Conservation (phyloP, 345 rosid genomes). For the Turritis glabra region DNA sequence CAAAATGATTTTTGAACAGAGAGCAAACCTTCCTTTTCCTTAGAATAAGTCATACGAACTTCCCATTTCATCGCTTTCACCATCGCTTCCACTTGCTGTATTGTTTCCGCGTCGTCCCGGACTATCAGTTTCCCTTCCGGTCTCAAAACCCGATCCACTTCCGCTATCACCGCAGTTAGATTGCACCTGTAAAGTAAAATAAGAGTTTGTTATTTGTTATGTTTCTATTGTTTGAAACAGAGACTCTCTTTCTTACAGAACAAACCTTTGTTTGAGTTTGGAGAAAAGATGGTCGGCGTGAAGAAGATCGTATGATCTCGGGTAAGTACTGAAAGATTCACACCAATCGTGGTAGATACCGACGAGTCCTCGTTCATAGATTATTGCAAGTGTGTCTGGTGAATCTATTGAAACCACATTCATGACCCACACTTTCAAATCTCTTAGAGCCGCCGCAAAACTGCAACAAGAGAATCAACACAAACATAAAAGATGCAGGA, state of each 20-base stretch:
- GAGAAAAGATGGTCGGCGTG: constrained; percentile 98
- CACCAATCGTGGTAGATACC: constrained; percentile 99
- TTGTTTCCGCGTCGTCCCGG: constrained; percentile 64
- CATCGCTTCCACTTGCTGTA: constrained; percentile 61
- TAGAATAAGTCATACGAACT: constrained; percentile 71
- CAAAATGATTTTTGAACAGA: constrained; percentile 79
- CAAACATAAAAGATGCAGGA: constrained; percentile 12
- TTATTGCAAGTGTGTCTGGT: constrained; percentile 89
- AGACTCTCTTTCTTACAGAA: not conserved
- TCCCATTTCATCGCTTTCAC: constrained; percentile 76
- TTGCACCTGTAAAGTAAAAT: constrained; percentile 56
- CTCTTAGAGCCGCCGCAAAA: constrained; percentile 88
- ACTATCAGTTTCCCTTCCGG: constrained; percentile 90
- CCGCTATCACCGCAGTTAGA: constrained; percentile 67
- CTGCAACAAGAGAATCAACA: constrained; percentile 49
- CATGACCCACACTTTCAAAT: constrained; percentile 88
- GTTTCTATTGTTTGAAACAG: constrained; percentile 1
- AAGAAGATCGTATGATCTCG: constrained; percentile 94
- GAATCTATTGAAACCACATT: constrained; percentile 84
- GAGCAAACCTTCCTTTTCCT: constrained; percentile 83
- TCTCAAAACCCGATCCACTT: constrained; percentile 82
- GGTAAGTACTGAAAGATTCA: constrained; percentile 93
- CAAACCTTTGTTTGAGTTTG: constrained; percentile 68
- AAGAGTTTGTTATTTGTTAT: not conserved
- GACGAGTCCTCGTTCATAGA: constrained; percentile 87